These are phyloP conservation scores for Wickerhamiella azymoides DNA, from an alignment of 805 yeast species.

Conservation along the genomic window DNA sequence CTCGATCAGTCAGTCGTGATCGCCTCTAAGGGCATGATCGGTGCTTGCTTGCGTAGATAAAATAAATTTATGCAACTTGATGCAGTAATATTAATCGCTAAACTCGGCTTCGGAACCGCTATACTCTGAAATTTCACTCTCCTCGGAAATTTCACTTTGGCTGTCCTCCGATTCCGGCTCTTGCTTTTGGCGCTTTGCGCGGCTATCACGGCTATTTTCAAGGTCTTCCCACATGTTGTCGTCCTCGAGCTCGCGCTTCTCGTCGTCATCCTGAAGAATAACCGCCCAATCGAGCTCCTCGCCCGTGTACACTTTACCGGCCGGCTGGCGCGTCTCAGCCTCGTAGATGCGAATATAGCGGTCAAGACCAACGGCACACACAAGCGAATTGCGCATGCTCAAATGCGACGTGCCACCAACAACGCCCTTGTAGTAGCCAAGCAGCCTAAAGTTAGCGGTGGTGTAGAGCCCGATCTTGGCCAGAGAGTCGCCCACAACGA, in stretches of 20 bases:
- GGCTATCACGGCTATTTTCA: constrained; percentile 9
- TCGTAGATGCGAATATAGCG: constrained; percentile 73
- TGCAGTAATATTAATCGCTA: too few relatives aligned
- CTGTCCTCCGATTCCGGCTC: neutral
- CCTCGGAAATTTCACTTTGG: constrained; percentile 6
- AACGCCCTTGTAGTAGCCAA: constrained; percentile 66
- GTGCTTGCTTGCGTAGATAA: too few relatives aligned
- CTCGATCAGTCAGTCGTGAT: neutral
- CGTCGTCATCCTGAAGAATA: constrained; percentile 32
- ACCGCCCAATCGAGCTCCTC: constrained; percentile 47
- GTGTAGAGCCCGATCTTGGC: constrained; percentile 37
- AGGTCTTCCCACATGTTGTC: constrained; percentile 30
- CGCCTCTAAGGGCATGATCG: too few relatives aligned
- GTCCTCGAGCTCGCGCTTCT: constrained; percentile 22
- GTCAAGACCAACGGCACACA: constrained; percentile 77
- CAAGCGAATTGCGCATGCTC: constrained; percentile 21
- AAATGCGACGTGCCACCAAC: constrained; percentile 50
- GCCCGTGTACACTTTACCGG: constrained; percentile 64
- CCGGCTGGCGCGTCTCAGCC: constrained; percentile 38
- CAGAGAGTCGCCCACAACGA: constrained; percentile 63
- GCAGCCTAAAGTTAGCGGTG: constrained; percentile 24
- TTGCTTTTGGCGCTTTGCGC: neutral
- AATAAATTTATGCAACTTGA: neutral
- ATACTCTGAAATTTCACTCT: neutral
- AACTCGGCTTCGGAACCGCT: constrained; percentile 8